Conservation (phyloP, 495 filamentous ascomycete species). For the Neurospora sp. region DNA sequence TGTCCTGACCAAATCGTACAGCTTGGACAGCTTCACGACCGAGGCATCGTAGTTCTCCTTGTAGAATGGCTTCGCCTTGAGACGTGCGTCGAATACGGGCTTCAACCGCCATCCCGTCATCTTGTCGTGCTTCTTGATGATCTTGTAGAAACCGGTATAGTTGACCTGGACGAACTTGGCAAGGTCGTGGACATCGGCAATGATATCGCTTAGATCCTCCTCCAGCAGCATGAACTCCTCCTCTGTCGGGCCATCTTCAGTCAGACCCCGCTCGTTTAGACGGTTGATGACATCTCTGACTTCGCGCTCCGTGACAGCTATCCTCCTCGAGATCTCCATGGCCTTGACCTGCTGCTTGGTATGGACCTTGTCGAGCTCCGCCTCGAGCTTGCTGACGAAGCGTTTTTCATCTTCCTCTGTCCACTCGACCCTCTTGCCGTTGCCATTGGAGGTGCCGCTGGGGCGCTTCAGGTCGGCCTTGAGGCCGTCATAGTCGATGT, state of each 20-base stretch:
- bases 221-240: conserved; percentile 93
- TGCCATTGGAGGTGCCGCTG: conserved; percentile 36
- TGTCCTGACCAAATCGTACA: conserved; percentile 91
- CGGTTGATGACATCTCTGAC: conserved; percentile 76
- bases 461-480: conserved; percentile 76
- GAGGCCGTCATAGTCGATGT: conserved; percentile 92
- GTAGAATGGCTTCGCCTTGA: conserved; percentile 96
- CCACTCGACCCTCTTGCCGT: conserved; percentile 50
- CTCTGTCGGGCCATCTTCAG: conserved; percentile 58
- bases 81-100: conserved; percentile 83
- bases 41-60: conserved; percentile 97
- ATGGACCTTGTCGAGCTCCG: conserved; percentile 92
- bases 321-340: conserved; percentile 84
- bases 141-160: conserved; percentile 99
- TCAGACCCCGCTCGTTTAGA: conserved; percentile 47
- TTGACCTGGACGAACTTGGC: conserved; percentile 98
- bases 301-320: conserved; percentile 75
- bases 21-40: conserved; percentile 87
- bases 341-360: conserved; percentile 94
- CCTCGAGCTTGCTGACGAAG: conserved; percentile 79
- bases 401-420: conserved; percentile 82
- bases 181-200: conserved; percentile 96
- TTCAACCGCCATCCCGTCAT: conserved; percentile 87
- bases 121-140: conserved; percentile 99
- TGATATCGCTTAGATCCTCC: conserved; percentile 92